Conservation (phyloP, 2,329 filamentous ascomycete genomes). For the Scedosporium minutisporum region DNA sequence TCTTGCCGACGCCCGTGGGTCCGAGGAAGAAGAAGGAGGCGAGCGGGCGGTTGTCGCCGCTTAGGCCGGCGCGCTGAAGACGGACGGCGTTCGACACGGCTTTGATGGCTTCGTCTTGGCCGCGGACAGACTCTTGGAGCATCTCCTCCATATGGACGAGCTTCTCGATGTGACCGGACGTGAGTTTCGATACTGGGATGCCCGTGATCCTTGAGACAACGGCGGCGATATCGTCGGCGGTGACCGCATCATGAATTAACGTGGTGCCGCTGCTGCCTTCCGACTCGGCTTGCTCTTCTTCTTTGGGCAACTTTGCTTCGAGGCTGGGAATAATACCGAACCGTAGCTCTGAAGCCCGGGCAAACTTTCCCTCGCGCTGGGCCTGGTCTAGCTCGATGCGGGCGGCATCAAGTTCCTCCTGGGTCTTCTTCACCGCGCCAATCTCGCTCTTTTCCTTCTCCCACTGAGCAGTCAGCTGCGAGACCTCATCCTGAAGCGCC, state of each 20-base stretch:
- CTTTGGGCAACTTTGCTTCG: slow-evolving; percentile 69
- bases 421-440: slow-evolving; percentile 74
- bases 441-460: slow-evolving; percentile 82
- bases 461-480: slow-evolving; percentile 73
- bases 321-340: slow-evolving; percentile 80
- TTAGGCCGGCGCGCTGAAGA: slow-evolving; percentile 85
- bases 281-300: slow-evolving; percentile 39
- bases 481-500: slow-evolving; percentile 65
- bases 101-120: slow-evolving; percentile 86
- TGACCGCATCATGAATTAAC: slow-evolving; percentile 90
- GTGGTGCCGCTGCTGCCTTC: slow-evolving; percentile 23
- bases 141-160: slow-evolving; percentile 92
- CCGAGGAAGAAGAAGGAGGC: slow-evolving; percentile 98
- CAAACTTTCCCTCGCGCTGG: slow-evolving; percentile 81
- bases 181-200: slow-evolving; percentile 86
- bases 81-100: slow-evolving; percentile 89
- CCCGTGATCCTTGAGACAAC: slow-evolving; percentile 89
- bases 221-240: slow-evolving; percentile 82
- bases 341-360: slow-evolving; percentile 76
- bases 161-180: slow-evolving; percentile 88
- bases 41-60: slow-evolving; percentile 80
- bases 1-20: slow-evolving; percentile 94
- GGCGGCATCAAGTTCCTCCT: slow-evolving; percentile 80
- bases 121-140: slow-evolving; percentile 72
- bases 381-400: slow-evolving; percentile 79